A percentile compares a stretch with the other conserved stretches of the same genome.
Conservation (phyloP, 2,329 filamentous ascomycete species). For the Plenodomus lindquistii region DNA sequence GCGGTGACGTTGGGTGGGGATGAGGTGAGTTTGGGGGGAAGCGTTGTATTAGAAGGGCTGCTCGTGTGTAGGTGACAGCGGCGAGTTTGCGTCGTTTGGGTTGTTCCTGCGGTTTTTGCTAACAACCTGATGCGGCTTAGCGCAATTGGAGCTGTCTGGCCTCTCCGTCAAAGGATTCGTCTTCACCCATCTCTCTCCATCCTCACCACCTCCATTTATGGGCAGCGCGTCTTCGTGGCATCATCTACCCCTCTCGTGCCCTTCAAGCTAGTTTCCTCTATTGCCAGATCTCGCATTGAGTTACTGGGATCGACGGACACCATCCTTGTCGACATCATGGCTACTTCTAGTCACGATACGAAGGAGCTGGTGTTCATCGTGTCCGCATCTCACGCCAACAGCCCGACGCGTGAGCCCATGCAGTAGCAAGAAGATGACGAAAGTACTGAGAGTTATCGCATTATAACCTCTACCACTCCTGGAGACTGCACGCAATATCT, state of each 20-base stretch:
- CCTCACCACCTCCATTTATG: neutral
- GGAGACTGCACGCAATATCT: too few species aligned
- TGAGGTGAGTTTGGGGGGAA: conserved; percentile 8
- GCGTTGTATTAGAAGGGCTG: conserved; percentile 22
- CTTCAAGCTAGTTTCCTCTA: neutral
- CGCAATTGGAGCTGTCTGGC: conserved; percentile 20
- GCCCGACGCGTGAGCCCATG: too few species aligned
- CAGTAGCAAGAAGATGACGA: too few species aligned
- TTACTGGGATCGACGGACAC: neutral
- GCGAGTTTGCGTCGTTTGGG: conserved; percentile 19
- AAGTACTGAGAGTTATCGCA: too few species aligned
- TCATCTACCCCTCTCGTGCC: neutral
- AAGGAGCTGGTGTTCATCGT: too few species aligned
- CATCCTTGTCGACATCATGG: neutral
- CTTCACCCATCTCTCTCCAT: conserved; percentile 2
- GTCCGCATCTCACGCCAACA: too few species aligned
- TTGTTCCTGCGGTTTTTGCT: conserved; percentile 37
- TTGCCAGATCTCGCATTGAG: neutral
- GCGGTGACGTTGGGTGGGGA: conserved; percentile 8
- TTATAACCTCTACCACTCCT: too few species aligned
- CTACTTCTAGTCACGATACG: too few species aligned
- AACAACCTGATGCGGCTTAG: conserved; percentile 23
- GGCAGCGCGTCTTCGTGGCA: neutral
- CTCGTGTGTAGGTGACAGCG: conserved; percentile 32
- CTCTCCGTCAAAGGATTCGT: neutral